phyloP scores from a whole-genome alignment of 2,329 filamentous ascomycete species.

The Aspergillus hiratsukae region DNA sequence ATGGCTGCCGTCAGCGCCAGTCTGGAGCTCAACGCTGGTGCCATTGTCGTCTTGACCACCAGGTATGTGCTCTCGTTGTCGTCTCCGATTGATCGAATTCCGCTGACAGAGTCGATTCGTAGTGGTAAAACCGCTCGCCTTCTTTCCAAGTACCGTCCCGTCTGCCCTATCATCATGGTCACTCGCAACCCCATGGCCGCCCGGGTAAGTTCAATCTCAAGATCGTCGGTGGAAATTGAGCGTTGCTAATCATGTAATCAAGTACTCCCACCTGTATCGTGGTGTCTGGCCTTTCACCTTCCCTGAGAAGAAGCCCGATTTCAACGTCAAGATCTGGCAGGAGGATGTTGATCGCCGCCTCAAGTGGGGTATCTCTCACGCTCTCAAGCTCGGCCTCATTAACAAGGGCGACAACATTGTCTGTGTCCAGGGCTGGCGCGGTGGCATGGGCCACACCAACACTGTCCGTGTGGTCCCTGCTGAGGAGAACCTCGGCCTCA shows the following conservation, averaged over 20 bases:
- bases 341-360: constrained; percentile 97
- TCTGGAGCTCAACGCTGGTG: constrained; percentile 92
- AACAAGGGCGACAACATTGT: constrained; percentile 69
- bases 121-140: constrained; percentile 90
- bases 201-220: constrained; percentile 49
- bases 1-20: constrained; percentile 96
- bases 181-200: constrained; percentile 80
- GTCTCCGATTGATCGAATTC: constrained; percentile 3
- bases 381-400: constrained; percentile 75
- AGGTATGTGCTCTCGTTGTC: constrained; percentile 48
- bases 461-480: constrained; percentile 52
- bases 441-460: constrained; percentile 65
- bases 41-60: constrained; percentile 93
- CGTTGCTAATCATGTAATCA: constrained; percentile 13
- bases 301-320: constrained; percentile 90
- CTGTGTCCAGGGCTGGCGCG: constrained; percentile 65
- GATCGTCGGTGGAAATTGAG: background rate
- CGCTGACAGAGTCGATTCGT: constrained; percentile 18
- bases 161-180: constrained; percentile 99
- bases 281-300: constrained; percentile 98
- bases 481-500: constrained; percentile 41
- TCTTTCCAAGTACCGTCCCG: constrained; percentile 95
- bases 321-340: constrained; percentile 90
- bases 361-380: constrained; percentile 91
- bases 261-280: constrained; percentile 90